These are phyloP conservation scores for Hydnum rufescens DNA, from an alignment of 768 basidiomycete species.

Conservation along the genomic window DNA sequence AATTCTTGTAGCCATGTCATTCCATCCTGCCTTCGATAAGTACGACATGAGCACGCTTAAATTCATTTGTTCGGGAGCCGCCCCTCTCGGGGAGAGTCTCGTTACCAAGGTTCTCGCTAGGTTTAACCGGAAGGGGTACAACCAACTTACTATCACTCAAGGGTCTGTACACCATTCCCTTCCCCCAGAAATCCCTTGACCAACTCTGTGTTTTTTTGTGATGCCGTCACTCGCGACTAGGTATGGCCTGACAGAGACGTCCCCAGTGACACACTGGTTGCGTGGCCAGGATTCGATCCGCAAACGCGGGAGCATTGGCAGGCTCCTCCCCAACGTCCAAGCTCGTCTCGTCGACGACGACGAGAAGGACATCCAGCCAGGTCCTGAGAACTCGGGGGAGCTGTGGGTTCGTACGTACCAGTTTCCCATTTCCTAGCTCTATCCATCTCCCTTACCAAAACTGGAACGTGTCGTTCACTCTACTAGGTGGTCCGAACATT, in stretches of 20 bases:
- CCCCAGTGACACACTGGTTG: background rate
- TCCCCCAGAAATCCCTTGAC: background rate
- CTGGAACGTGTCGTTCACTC: background rate
- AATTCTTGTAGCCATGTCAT: conserved; percentile 53
- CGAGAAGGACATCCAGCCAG: conserved; percentile 31
- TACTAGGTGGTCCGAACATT: background rate
- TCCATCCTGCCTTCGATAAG: conserved; percentile 34
- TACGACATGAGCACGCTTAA: conserved; percentile 45
- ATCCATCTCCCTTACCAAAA: background rate
- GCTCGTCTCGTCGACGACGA: conserved; percentile 49
- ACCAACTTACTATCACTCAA: background rate
- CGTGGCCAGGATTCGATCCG: background rate
- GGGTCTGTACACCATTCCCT: background rate
- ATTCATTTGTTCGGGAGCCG: conserved; percentile 52
- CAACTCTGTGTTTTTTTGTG: background rate
- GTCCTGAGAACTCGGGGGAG: conserved; percentile 39
- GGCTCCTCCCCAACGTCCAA: conserved; percentile 55
- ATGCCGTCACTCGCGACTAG: background rate
- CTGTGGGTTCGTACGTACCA: conserved; percentile 40
- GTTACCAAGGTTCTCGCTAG: background rate
- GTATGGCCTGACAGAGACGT: background rate
- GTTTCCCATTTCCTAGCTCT: conserved; percentile 45
- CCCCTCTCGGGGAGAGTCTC: conserved; percentile 29
- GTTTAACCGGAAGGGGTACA: background rate
- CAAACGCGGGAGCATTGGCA: conserved; percentile 46